A percentile compares a stretch with the other conserved stretches of the same genome.
Evolutionary conservation across 306 rosid genomes (phyloP).

Genomic region (Trifolium subterraneum): DNA sequence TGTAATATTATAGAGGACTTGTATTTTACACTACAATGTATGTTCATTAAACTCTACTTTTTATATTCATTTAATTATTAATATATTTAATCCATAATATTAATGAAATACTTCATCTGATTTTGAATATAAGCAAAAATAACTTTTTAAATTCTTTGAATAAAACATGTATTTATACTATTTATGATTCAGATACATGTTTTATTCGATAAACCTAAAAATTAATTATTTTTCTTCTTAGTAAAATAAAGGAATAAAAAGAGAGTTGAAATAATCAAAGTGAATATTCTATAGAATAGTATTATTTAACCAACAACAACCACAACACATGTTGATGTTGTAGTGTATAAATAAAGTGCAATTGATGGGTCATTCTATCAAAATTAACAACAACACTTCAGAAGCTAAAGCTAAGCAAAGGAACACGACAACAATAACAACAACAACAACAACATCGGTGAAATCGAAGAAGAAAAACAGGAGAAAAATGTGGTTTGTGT

Average conservation of each 20-base stretch:
- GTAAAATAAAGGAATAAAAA: not conserved
- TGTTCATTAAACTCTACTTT: too few species aligned
- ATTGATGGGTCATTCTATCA: not conserved
- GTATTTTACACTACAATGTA: too few species aligned
- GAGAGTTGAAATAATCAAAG: not conserved
- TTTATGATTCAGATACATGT: too few species aligned
- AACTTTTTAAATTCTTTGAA: too few species aligned
- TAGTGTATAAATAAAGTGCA: constrained; percentile 1
- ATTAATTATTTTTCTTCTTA: too few species aligned
- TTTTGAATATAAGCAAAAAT: too few species aligned
- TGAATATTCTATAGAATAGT: constrained; percentile 29
- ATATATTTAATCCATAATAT: too few species aligned
- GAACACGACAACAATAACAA: not conserved
- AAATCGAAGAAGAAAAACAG: not conserved
- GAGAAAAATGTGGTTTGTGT: constrained; percentile 66
- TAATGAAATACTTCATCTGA: too few species aligned
- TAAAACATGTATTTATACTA: too few species aligned
- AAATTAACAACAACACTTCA: not conserved
- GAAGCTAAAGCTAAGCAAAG: not conserved
- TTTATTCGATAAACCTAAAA: too few species aligned
- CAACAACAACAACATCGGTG: not conserved
- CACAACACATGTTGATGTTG: not conserved
- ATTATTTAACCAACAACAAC: constrained; percentile 12
- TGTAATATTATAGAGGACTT: too few species aligned
- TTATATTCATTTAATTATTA: too few species aligned